Percentiles rank a stretch among this genome's conserved stretches.
These are phyloP conservation scores for Platanthera guangdongensis DNA, from an alignment of 106 monocot species.

Conservation along the genomic window DNA sequence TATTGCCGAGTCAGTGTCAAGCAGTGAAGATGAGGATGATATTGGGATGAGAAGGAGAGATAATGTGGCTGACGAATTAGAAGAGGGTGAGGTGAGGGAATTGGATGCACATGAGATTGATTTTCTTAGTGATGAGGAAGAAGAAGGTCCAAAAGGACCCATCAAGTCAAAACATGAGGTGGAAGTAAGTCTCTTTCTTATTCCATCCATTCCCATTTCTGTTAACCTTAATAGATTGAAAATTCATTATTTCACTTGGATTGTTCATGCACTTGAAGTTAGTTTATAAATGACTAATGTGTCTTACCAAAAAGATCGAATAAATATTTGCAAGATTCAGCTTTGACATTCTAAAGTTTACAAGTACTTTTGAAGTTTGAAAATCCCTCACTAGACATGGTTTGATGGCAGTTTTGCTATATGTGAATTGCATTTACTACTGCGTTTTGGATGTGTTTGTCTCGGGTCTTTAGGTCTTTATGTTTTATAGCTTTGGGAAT, in stretches of 20 bases:
- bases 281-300: background rate
- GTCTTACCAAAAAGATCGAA: background rate
- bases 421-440: background rate
- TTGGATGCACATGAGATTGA: background rate
- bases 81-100: slow-evolving; percentile 7
- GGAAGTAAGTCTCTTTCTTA: background rate
- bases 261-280: background rate
- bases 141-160: slow-evolving; percentile 4
- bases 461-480: background rate
- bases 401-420: background rate
- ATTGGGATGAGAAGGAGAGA: background rate
- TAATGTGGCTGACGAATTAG: too few species aligned
- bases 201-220: background rate
- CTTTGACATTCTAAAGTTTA: background rate
- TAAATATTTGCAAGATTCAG: background rate
- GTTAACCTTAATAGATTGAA: background rate
- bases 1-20: background rate
- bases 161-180: slow-evolving; percentile 11
- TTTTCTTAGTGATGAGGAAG: slow-evolving; percentile 4
- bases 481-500: too few species aligned
- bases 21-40: slow-evolving; percentile 14
- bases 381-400: background rate
- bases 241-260: background rate
- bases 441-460: background rate
- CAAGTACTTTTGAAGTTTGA: background rate